Conservation (phyloP, 129 eudicot genomes). For the Flaveria ramosissima region DNA sequence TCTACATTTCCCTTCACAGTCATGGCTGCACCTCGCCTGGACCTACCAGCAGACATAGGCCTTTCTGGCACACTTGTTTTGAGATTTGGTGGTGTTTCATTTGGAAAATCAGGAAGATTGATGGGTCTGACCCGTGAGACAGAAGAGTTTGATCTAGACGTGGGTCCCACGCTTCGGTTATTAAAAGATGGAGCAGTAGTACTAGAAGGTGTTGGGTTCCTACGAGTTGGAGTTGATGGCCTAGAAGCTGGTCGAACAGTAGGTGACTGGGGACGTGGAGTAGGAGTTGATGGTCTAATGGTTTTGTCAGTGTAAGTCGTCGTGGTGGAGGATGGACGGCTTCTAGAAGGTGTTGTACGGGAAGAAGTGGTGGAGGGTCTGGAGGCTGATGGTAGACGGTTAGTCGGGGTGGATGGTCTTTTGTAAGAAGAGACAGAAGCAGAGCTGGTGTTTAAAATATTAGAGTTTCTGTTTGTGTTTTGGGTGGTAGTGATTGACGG, state of each 20-base stretch:
- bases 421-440: constrained; percentile 95
- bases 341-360: constrained; percentile 84
- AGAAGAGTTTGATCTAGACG: constrained; percentile 91
- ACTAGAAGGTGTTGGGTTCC: constrained; percentile 27
- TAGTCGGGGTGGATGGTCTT: constrained; percentile 84
- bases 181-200: no score
- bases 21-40: constrained; percentile 67
- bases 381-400: constrained; percentile 61
- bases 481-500: constrained; percentile 64
- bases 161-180: constrained; percentile 47
- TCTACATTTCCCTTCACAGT: constrained; percentile 62
- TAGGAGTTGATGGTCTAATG: constrained; percentile 72
- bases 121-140: constrained; percentile 79
- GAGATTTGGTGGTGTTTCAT: constrained; percentile 89
- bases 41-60: constrained; percentile 93
- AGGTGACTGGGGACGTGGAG: constrained; percentile 73
- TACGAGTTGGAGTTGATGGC: constrained; percentile 97
- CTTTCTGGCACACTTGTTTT: constrained; percentile 84
- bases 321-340: constrained; percentile 52
- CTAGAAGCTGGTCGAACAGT: constrained; percentile 63
- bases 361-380: constrained; percentile 70
- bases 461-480: constrained; percentile 61
- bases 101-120: constrained; percentile 71
- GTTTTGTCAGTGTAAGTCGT: constrained; percentile 49
- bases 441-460: constrained; percentile 85